Conservation (phyloP, 2,329 filamentous ascomycete genomes). For the Pyricularia sp. region DNA sequence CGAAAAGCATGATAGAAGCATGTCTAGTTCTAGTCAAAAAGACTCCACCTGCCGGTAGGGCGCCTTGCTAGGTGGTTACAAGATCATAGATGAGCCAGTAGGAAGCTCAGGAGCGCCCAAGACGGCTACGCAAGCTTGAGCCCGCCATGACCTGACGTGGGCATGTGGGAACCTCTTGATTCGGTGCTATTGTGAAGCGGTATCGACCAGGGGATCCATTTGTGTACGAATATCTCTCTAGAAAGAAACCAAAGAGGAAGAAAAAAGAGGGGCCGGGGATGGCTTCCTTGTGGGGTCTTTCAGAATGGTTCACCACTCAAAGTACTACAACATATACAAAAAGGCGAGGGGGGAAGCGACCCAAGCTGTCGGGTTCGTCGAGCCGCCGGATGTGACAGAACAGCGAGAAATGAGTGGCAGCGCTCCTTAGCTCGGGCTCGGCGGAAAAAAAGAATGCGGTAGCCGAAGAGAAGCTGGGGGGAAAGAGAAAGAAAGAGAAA, state of each 20-base stretch:
- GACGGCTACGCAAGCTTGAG: neutral
- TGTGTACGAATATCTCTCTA: too few species aligned
- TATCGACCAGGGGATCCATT: neutral
- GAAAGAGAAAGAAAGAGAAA: neutral
- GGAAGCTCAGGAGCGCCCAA: neutral
- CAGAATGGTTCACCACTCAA: too few species aligned
- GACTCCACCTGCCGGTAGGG: neutral
- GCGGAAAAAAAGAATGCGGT: neutral
- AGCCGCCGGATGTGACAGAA: neutral
- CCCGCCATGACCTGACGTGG: neutral
- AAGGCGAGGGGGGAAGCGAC: neutral
- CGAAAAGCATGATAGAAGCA: neutral
- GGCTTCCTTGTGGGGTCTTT: neutral
- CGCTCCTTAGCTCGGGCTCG: neutral
- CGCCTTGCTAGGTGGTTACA: neutral
- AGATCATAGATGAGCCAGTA: neutral
- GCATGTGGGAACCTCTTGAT: neutral
- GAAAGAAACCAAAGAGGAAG: neutral
- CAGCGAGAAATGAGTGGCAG: neutral
- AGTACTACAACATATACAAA: neutral
- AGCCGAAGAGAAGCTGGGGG: neutral
- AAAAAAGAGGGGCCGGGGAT: neutral
- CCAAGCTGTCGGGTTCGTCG: conserved; percentile 2
- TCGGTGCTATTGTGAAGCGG: neutral
- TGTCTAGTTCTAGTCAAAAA: neutral